A percentile compares a stretch with the other conserved stretches of the same genome.
Conservation (phyloP, 345 rosid genomes). For the Camelina hispida region DNA sequence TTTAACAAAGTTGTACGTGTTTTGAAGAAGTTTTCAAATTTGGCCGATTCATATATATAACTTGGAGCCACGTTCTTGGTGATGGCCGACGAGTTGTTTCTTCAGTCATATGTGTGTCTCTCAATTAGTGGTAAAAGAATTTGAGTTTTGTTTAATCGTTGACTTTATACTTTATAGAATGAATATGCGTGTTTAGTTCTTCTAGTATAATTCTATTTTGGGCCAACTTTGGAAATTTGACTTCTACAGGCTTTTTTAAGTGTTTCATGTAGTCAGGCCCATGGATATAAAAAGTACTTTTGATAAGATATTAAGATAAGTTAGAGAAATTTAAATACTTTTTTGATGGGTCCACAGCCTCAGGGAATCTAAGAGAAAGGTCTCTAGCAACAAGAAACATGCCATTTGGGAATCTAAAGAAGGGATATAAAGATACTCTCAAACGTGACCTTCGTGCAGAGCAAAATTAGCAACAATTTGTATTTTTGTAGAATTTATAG, state of each 20-base stretch:
- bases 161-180: constrained; percentile 28
- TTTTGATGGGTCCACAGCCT: constrained; percentile 8
- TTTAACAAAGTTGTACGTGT: neutral
- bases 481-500: neutral
- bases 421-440: constrained; percentile 26
- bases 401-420: neutral
- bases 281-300: neutral
- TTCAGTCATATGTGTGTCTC: constrained; percentile 21
- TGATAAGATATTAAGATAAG: too few species aligned
- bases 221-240: neutral
- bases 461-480: constrained; percentile 3
- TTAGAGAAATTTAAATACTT: neutral
- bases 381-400: constrained; percentile 22
- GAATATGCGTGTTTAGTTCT: constrained; percentile 5
- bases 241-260: neutral
- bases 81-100: constrained; percentile 34
- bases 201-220: constrained; percentile 15
- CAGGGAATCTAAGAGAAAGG: constrained; percentile 7
- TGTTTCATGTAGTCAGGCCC: neutral
- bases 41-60: constrained; percentile 7
- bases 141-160: constrained; percentile 16
- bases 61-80: constrained; percentile 43
- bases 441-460: constrained; percentile 37
- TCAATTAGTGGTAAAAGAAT: constrained; percentile 20
- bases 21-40: constrained; percentile 12